These are phyloP conservation scores for Verticillium tricorpus DNA, from an alignment of 2,329 filamentous ascomycete genomes.

Conservation along the genomic window DNA sequence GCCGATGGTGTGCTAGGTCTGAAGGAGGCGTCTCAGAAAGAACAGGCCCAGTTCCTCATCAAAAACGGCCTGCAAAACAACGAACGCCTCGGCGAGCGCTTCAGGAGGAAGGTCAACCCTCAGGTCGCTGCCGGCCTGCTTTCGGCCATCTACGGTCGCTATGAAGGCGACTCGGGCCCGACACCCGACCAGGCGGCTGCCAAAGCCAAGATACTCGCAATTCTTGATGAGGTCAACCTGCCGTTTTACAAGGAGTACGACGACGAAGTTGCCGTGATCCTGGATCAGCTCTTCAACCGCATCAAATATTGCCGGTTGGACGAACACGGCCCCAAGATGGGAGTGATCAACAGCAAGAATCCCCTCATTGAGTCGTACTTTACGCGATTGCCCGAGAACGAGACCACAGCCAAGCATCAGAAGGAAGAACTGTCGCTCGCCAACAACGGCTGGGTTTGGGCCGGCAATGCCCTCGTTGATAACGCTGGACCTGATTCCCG, in stretches of 20 bases:
- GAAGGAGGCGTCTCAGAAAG: conserved; percentile 37
- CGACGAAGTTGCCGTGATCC: conserved; percentile 71
- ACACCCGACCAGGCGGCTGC: conserved; percentile 46
- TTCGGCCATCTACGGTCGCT: conserved; percentile 64
- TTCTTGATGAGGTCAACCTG: conserved; percentile 82
- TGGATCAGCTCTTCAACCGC: conserved; percentile 89
- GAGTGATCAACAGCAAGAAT: conserved; percentile 69
- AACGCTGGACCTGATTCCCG: conserved; percentile 86
- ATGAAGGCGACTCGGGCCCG: conserved; percentile 45
- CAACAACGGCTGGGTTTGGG: conserved; percentile 99
- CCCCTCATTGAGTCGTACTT: conserved; percentile 94
- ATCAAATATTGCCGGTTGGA: conserved; percentile 95
- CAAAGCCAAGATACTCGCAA: conserved; percentile 50
- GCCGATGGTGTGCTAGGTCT: conserved; percentile 41
- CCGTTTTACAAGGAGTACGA: conserved; percentile 92
- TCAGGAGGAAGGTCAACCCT: conserved; percentile 67
- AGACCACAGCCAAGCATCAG: conserved; percentile 71
- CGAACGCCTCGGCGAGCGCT: conserved; percentile 76
- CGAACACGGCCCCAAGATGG: conserved; percentile 81
- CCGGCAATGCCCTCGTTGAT: conserved; percentile 87
- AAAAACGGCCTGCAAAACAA: conserved; percentile 66
- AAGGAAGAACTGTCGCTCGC: conserved; percentile 74
- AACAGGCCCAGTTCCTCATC: conserved; percentile 58
- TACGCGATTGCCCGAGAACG: conserved; percentile 77
- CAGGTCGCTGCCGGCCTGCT: conserved; percentile 64